phyloP scores from a whole-genome alignment of 2,329 filamentous ascomycete genomes.

The Neofusicoccum cordaticola region DNA sequence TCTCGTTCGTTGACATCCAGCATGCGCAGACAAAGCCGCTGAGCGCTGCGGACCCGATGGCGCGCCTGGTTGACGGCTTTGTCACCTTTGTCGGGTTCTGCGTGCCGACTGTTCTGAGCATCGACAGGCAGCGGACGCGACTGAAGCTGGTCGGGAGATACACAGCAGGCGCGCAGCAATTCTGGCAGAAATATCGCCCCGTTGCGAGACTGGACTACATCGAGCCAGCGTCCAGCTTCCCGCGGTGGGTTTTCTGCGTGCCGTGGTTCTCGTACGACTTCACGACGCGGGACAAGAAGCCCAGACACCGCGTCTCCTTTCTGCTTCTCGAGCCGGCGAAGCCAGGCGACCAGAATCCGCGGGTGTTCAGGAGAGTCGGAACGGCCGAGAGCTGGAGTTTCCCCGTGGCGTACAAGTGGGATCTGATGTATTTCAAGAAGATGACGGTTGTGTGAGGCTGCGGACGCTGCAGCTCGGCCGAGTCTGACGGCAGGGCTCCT shows the following conservation, averaged over 20 bases:
- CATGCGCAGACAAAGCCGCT: background rate
- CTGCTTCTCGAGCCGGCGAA: background rate
- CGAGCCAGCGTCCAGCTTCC: background rate
- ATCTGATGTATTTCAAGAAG: background rate
- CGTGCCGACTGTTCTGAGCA: background rate
- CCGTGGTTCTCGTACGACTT: conserved; percentile 9
- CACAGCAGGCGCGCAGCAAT: background rate
- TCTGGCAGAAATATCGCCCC: background rate
- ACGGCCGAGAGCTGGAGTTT: conserved; percentile 1
- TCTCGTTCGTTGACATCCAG: background rate
- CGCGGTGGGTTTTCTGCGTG: background rate
- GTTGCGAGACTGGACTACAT: background rate
- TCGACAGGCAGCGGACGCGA: background rate
- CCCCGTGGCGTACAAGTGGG: background rate
- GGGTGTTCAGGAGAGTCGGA: background rate
- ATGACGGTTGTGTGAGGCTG: background rate
- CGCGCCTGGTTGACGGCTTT: background rate
- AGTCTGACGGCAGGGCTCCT: no score
- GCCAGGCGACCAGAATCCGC: background rate
- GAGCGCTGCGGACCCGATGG: background rate
- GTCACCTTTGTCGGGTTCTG: background rate
- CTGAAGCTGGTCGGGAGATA: background rate
- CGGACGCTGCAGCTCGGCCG: no score
- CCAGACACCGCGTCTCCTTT: background rate
- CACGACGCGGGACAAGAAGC: background rate